phyloP scores from a whole-genome alignment of 768 basidiomycete genomes.

The Tricholoma furcatifolium region DNA sequence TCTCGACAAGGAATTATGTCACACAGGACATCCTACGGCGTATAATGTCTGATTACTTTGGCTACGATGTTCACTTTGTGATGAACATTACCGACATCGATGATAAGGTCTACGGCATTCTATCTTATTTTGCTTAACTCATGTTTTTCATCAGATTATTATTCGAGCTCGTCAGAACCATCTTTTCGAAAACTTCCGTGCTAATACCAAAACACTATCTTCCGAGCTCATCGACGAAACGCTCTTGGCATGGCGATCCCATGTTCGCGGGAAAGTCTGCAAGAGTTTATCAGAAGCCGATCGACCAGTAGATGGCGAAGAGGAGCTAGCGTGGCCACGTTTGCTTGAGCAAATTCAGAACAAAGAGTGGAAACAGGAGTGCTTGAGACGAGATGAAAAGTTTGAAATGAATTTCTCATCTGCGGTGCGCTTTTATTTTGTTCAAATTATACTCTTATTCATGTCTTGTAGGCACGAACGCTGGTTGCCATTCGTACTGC shows the following conservation, averaged over 20 bases:
- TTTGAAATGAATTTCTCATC: conserved; percentile 85
- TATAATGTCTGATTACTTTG: conserved; percentile 93
- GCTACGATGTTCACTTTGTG: conserved; percentile 96
- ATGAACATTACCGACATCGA: conserved; percentile 99
- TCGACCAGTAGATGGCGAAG: conserved; percentile 44
- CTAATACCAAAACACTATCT: conserved; percentile 53
- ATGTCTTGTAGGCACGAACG: conserved; percentile 42
- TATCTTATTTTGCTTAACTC: conserved; percentile 1
- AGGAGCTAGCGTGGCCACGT: conserved; percentile 55
- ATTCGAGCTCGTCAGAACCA: conserved; percentile 82
- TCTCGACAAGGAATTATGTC: conserved; percentile 82
- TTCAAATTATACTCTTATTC: conserved; percentile 16
- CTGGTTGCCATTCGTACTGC: conserved; percentile 54
- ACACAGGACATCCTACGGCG: conserved; percentile 90
- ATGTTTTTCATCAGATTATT: conserved; percentile 68
- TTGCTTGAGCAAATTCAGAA: conserved; percentile 50
- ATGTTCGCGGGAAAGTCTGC: conserved; percentile 60
- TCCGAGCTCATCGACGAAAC: conserved; percentile 56
- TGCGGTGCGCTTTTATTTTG: conserved; percentile 52
- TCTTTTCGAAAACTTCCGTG: conserved; percentile 61
- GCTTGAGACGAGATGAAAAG: conserved; percentile 82
- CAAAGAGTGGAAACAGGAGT: conserved; percentile 65
- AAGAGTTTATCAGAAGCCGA: conserved; percentile 59
- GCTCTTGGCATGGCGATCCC: conserved; percentile 61
- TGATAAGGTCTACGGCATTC: conserved; percentile 75